These are phyloP conservation scores for Umbelopsis sp. DNA, from an alignment of 371 early-diverging fungal genomes.

Conservation along the genomic window DNA sequence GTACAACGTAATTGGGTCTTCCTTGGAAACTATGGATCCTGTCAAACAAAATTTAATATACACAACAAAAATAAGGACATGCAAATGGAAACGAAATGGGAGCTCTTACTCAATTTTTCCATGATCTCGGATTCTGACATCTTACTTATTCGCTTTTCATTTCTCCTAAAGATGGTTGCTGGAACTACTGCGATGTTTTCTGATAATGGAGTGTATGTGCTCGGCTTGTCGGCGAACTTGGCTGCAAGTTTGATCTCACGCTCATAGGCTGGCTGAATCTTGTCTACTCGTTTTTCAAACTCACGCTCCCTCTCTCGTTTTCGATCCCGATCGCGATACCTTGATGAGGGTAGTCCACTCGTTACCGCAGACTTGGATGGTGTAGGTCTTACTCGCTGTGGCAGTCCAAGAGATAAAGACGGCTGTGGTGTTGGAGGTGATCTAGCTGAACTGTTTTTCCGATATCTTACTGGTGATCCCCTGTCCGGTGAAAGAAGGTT, in stretches of 20 bases:
- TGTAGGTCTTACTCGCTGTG: slow-evolving; percentile 17
- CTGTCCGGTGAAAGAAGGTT: slow-evolving; percentile 26
- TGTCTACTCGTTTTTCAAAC: slow-evolving; percentile 26
- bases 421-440: slow-evolving; percentile 28
- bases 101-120: slow-evolving; percentile 73
- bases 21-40: slow-evolving; percentile 77
- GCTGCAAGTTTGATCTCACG: slow-evolving; percentile 7
- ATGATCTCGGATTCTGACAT: slow-evolving; percentile 93
- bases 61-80: background rate
- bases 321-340: slow-evolving; percentile 26
- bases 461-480: slow-evolving; percentile 31
- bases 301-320: slow-evolving; percentile 27
- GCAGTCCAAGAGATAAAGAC: slow-evolving; percentile 15
- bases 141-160: slow-evolving; percentile 78
- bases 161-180: slow-evolving; percentile 53
- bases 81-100: background rate
- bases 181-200: slow-evolving; percentile 38
- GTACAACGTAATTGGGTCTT: slow-evolving; percentile 87
- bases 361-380: background rate
- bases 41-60: background rate
- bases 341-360: background rate
- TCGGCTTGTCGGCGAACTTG: background rate
- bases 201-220: slow-evolving; percentile 32
- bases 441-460: slow-evolving; percentile 25
- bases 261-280: slow-evolving; percentile 23